Evolutionary conservation across 2,329 filamentous ascomycete species (phyloP), one percentile per base, ranked within the genome.

Genomic region (Rutstroemia sp.): DNA sequence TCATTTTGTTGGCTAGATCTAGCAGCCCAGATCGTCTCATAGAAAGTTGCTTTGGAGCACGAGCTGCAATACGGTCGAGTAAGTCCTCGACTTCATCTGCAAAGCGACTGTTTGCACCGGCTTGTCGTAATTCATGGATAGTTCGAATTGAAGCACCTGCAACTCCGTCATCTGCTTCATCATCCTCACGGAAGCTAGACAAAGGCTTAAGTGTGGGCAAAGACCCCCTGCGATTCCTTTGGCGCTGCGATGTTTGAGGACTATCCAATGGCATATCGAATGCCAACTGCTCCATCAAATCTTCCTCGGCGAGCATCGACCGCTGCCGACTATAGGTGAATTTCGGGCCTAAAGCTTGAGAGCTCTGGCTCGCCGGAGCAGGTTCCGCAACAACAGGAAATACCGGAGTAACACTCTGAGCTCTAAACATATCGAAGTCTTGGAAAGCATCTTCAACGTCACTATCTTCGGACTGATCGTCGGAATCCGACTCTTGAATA

Each of bases 21-120:
- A 86, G 70, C 44, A 87, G 70, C 1, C 81, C 81, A 52, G 78
- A 77, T 53, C 83, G 75, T 60, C 83, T 74, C 64, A 80, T 73
- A 0, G 80, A 81, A 3, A 74, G 73, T 6, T 76, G 68, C 38
- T 75, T 73, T 14, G 66, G 63, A 25, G 70, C 71, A 0, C 81
- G 80, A 5, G 64, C 68, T 39, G 81, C 82, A 60, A 87, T 80
- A 54, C 83, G 77, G 46, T 82, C 80, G 53, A 84, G 69, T 16
- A 86, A 70, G 62, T 87, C 84, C 59, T 84, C 80, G 70, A 87
- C 78, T 63, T 84, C 81, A 61, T 87, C 83, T 4, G 83, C 75
- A 61, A 84, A 84, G 27, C 84, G 78, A 63, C 81, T 84, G 64
- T 86, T 86, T 21, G 82, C 83, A 16, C 84, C 84, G 4, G 83